A percentile compares a stretch with the other conserved stretches of the same genome.
phyloP scores from a whole-genome alignment of 2,329 filamentous ascomycete species.

The Thelonectria rubi region DNA sequence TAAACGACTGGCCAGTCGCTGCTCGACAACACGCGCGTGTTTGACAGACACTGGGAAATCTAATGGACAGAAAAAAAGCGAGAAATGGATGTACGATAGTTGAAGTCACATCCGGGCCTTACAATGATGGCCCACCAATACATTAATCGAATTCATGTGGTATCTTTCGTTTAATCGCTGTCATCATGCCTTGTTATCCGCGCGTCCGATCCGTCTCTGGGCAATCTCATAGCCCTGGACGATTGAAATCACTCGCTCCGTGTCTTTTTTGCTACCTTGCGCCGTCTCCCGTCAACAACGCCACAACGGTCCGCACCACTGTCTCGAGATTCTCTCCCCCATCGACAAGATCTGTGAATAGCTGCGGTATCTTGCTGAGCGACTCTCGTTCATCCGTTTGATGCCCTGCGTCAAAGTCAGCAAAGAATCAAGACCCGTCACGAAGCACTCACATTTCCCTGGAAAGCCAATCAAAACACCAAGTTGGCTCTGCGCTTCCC shows the following conservation, averaged over 20 bases:
- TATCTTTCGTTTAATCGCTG: constrained; percentile 23
- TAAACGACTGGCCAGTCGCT: constrained; percentile 46
- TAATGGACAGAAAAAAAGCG: constrained; percentile 35
- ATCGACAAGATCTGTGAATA: constrained; percentile 68
- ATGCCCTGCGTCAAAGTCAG: constrained; percentile 60
- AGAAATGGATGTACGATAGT: constrained; percentile 20
- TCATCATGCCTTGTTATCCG: background rate
- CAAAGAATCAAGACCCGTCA: constrained; percentile 5
- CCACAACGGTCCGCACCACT: constrained; percentile 68
- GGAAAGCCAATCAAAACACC: constrained; percentile 65
- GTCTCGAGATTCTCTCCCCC: constrained; percentile 63
- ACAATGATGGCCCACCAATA: constrained; percentile 24
- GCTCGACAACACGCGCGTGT: background rate
- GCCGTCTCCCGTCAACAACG: constrained; percentile 63
- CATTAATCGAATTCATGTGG: constrained; percentile 29
- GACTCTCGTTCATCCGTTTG: constrained; percentile 64
- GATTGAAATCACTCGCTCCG: constrained; percentile 6
- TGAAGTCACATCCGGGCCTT: constrained; percentile 16
- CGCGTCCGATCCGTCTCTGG: constrained; percentile 4
- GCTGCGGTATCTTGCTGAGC: constrained; percentile 64
- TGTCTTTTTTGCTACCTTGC: constrained; percentile 14
- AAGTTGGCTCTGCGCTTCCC: constrained; percentile 71
- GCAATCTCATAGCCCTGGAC: background rate
- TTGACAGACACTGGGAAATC: constrained; percentile 17
- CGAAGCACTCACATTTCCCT: constrained; percentile 65